Conservation (phyloP, 768 basidiomycete species). For the Leccinellum rugosiceps region DNA sequence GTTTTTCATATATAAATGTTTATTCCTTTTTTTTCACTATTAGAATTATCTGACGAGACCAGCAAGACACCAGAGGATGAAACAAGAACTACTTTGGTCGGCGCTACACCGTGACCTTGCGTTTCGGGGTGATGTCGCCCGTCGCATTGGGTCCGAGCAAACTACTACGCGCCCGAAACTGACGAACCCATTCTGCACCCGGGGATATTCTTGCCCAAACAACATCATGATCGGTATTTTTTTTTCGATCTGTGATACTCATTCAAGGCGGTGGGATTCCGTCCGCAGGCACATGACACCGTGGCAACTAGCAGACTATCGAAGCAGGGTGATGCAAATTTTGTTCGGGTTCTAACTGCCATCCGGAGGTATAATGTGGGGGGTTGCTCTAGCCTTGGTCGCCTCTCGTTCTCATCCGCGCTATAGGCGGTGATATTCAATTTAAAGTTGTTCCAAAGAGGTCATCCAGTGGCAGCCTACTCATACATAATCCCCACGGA, state of each 20-base stretch:
- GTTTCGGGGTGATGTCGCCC: background rate
- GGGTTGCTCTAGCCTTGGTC: too few species aligned
- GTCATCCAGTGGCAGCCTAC: too few species aligned
- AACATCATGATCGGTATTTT: background rate
- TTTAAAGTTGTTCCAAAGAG: background rate
- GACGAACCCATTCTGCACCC: background rate
- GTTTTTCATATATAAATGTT: background rate
- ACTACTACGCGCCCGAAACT: too few species aligned
- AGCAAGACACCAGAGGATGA: too few species aligned
- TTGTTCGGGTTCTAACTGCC: background rate
- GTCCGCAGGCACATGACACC: background rate
- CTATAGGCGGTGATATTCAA: background rate
- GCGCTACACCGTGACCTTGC: too few species aligned
- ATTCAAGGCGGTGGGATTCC: background rate
- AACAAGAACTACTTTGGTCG: too few species aligned
- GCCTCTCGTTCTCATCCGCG: background rate
- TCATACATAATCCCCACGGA: background rate
- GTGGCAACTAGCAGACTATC: background rate
- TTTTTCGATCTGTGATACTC: background rate
- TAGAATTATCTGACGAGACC: too few species aligned
- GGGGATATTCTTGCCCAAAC: background rate
- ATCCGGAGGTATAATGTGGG: background rate
- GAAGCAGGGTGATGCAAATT: background rate
- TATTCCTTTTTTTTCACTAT: background rate
- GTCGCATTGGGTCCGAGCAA: background rate